Base-by-base conservation (phyloP, 352 stramenopile genomes). In the Aphanomyces invadans region DNA sequence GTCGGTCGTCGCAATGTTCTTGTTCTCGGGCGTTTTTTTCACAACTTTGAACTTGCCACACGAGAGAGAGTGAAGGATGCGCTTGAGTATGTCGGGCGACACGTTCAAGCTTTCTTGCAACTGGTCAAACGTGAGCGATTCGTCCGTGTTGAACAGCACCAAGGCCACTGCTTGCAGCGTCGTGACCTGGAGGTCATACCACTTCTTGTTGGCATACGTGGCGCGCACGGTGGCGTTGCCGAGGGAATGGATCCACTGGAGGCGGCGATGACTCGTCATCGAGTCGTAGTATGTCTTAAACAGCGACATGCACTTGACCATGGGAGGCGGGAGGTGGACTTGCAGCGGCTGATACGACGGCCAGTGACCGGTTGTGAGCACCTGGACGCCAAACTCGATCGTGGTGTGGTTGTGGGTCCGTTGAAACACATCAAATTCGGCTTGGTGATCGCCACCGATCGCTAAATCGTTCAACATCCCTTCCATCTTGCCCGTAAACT, bases 401-500 rank as follows among this genome's bases (percentile, higher is more conserved):
- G 86, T 17, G 23, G 26, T 36, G 56, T 95, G 77, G 62, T 82
- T 78, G 31, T 92, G 80, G 59, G 87, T 90, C 68, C 90, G 93
- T 65, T 98, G 79, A 64, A 97, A 91, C 1, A 74, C 73, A 39
- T 98, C 94, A 73, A 99, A 99, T 65, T 98, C 93, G 49, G 92
- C 86, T 69, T 98, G 94, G 74, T 99, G 95, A 59, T 99, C 96
- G 64, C 80, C 95, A 42, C 96, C 96, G 45, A 99, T 98, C 19
- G 94, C 88, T 68, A 99, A 71, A 73, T 99, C 97, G 74, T 97
- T 98, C 75, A 99, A 90, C 97, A 99, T 99, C 70, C 97, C 97
- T 77, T 99, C 97, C 97, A 99, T 99, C 79, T 97, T 96, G 33
- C 92, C 96, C 28, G 97, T 99, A 73, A 99, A 99, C 76, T 99